Evolutionary conservation across 345 rosid genomes (phyloP).

Genomic region (Gossypium arboreum): DNA sequence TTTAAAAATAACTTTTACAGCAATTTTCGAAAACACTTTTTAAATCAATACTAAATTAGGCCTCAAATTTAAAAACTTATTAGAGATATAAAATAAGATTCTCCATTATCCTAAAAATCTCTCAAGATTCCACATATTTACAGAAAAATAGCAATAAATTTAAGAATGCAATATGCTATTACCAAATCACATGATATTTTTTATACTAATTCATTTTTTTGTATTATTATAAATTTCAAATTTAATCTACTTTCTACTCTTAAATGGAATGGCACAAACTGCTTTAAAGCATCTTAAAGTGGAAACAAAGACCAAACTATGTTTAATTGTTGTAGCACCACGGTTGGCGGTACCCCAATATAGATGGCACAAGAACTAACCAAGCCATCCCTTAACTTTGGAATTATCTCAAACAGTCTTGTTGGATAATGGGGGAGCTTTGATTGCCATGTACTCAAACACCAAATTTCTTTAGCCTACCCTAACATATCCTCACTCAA

Average conservation of each 20-base stretch:
- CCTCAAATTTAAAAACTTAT: no score
- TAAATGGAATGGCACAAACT: background rate
- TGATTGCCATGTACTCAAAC: background rate
- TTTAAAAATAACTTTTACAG: no score
- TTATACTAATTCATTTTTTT: background rate
- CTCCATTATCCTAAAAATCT: no score
- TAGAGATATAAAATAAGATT: no score
- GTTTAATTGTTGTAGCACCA: background rate
- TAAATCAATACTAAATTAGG: no score
- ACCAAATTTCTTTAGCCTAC: background rate
- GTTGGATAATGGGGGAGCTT: background rate
- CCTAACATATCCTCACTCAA: background rate
- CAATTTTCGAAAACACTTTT: rapidly evolving
- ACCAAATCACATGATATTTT: no score
- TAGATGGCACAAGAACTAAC: background rate
- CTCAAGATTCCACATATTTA: no score
- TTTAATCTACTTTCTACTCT: background rate
- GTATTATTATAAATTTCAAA: no score
- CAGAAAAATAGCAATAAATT: no score
- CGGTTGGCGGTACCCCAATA: background rate
- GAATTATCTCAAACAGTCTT: background rate
- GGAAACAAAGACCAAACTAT: background rate
- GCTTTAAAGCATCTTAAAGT: background rate
- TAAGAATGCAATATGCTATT: no score
- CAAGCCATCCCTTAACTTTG: background rate